Evolutionary conservation across 495 filamentous ascomycete genomes (phyloP).

Genomic region (Hypoxylon crocopeplum): DNA sequence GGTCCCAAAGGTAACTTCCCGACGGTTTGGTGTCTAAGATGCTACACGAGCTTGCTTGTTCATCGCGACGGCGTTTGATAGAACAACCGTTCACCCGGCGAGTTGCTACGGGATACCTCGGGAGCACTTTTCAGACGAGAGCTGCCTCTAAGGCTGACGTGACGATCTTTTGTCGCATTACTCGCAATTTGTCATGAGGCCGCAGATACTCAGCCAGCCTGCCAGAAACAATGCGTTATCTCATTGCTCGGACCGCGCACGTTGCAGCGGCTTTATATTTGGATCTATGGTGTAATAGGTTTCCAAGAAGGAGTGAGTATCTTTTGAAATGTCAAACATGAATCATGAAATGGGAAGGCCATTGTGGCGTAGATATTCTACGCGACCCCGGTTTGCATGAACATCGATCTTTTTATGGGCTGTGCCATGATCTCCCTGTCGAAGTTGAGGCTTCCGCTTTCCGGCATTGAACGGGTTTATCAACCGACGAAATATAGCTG

Average conservation of each 20-base stretch:
- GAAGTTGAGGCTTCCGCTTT: slow-evolving; percentile 22
- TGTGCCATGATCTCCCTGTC: slow-evolving; percentile 29
- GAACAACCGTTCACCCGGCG: slow-evolving; percentile 30
- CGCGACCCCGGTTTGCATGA: slow-evolving; percentile 32
- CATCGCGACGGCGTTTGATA: slow-evolving; percentile 35
- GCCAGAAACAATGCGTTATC: slow-evolving; percentile 31
- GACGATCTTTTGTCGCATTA: slow-evolving; percentile 21
- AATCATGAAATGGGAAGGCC: slow-evolving; percentile 3
- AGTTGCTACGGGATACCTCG: slow-evolving; percentile 27
- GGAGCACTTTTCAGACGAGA: slow-evolving; percentile 20
- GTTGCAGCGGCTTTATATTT: slow-evolving; percentile 24
- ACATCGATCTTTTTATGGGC: slow-evolving; percentile 34
- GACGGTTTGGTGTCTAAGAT: slow-evolving; percentile 27
- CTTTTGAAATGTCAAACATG: slow-evolving; percentile 18
- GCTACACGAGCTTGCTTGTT: slow-evolving; percentile 39
- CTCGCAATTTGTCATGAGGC: slow-evolving; percentile 26
- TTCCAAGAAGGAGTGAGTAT: not conserved
- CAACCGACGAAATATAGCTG: slow-evolving; percentile 35
- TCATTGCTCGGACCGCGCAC: slow-evolving; percentile 32
- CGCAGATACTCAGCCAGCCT: slow-evolving; percentile 7
- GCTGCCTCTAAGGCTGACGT: slow-evolving; percentile 3
- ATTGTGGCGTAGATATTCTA: slow-evolving; percentile 31
- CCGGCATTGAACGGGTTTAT: slow-evolving; percentile 32
- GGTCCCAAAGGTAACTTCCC: slow-evolving; percentile 23
- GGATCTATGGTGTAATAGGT: not conserved